A percentile compares a stretch with the other conserved stretches of the same genome.
Evolutionary conservation across 495 filamentous ascomycete species (phyloP).

Genomic region (Annulohypoxylon moriforme): DNA sequence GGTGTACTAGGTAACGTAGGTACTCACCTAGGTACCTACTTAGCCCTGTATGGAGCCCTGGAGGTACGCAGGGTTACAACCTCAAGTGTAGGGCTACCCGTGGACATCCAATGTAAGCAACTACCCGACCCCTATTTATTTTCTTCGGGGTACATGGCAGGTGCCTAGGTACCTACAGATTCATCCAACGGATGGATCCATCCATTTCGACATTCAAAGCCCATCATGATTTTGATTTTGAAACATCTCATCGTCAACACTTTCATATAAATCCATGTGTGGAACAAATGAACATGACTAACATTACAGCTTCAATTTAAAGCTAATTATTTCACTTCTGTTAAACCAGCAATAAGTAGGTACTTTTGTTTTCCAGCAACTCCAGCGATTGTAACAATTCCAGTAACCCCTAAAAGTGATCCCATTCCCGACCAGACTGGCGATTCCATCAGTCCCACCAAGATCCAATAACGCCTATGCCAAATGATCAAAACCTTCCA

Average conservation of each 20-base stretch:
- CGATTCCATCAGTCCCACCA: neutral
- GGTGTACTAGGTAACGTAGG: no score
- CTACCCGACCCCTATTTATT: neutral
- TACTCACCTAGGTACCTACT: neutral
- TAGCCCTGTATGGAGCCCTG: no score
- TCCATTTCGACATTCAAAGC: no score
- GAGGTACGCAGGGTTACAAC: no score
- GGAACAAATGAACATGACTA: neutral
- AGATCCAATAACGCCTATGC: slow-evolving; percentile 10
- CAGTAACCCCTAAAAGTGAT: no score
- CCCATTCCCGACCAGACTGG: neutral
- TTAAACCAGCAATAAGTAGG: neutral
- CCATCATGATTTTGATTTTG: neutral
- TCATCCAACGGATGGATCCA: no score
- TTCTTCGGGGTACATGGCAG: neutral
- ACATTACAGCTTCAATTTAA: slow-evolving; percentile 1
- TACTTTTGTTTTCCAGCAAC: slow-evolving; percentile 6
- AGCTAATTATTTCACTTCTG: neutral
- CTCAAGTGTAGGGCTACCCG: no score
- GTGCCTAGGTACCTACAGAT: neutral
- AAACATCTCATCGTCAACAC: neutral
- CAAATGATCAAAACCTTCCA: neutral
- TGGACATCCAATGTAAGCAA: no score
- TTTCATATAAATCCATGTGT: neutral
- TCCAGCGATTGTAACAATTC: slow-evolving; percentile 5